A percentile compares a stretch with the other conserved stretches of the same genome.
phyloP scores from a whole-genome alignment of 2,329 filamentous ascomycete species.

The Neopestalotiopsis clavispora region DNA sequence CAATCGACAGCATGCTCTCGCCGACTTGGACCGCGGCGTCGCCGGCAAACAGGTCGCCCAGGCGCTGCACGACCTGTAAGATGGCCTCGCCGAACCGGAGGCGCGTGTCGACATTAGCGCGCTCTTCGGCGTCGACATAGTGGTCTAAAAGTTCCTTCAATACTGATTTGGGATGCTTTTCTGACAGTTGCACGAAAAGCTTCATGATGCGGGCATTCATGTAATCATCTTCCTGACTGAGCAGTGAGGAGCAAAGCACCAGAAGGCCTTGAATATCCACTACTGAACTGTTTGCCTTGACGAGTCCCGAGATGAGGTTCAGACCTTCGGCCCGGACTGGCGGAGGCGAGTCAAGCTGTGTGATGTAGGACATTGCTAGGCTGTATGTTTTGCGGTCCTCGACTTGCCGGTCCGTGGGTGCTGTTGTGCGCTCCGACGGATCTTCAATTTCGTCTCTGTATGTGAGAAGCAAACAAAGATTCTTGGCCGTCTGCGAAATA shows the following conservation, averaged over 20 bases:
- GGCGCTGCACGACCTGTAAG: conserved; percentile 65
- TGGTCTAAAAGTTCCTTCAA: conserved; percentile 67
- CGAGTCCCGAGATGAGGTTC: conserved; percentile 62
- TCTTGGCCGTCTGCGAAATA: conserved; percentile 58
- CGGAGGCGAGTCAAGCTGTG: conserved; percentile 63
- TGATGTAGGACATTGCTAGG: conserved; percentile 69
- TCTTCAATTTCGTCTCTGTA: conserved; percentile 61
- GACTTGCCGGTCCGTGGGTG: conserved; percentile 51
- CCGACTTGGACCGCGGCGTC: conserved; percentile 56
- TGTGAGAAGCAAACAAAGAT: conserved; percentile 58
- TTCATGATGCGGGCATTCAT: conserved; percentile 73
- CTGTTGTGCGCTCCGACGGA: conserved; percentile 39
- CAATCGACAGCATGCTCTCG: conserved; percentile 66
- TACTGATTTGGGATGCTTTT: conserved; percentile 66
- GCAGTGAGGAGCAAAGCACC: conserved; percentile 66
- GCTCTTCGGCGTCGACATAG: conserved; percentile 69
- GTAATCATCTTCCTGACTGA: conserved; percentile 72
- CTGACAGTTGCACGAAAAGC: conserved; percentile 65
- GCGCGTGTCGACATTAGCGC: conserved; percentile 63
- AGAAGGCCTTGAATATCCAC: conserved; percentile 71
- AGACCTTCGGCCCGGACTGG: conserved; percentile 71
- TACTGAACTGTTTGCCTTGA: conserved; percentile 58
- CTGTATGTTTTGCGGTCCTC: conserved; percentile 68
- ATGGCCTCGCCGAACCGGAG: conserved; percentile 73
- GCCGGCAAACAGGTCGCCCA: conserved; percentile 60